These are phyloP conservation scores for Linum lewisii DNA, from an alignment of 345 rosid genomes.

Conservation along the genomic window DNA sequence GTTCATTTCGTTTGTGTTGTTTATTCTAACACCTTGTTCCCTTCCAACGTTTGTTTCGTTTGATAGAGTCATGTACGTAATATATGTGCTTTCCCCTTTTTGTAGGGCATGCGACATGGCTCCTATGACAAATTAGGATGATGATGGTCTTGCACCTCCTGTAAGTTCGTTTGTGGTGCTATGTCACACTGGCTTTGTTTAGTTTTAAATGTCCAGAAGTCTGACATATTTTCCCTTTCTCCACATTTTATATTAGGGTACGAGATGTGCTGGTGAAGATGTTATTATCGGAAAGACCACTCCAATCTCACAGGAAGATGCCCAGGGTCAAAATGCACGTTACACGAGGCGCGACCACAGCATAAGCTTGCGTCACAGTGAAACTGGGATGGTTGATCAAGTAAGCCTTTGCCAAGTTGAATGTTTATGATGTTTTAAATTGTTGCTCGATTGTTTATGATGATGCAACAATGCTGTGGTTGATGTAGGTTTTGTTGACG, in stretches of 20 bases:
- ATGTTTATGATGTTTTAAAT: neutral
- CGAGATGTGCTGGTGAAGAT: slow-evolving; percentile 95
- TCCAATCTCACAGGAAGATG: slow-evolving; percentile 80
- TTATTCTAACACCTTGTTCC: slow-evolving; percentile 1
- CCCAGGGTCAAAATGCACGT: slow-evolving; percentile 78
- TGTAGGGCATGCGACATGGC: slow-evolving; percentile 97
- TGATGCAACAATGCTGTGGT: too few species aligned
- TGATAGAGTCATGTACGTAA: neutral
- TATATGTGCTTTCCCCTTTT: neutral
- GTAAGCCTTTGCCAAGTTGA: slow-evolving; percentile 27
- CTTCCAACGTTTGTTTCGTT: slow-evolving; percentile 13
- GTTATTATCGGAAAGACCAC: slow-evolving; percentile 96
- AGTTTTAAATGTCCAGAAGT: neutral
- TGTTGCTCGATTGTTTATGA: too few species aligned
- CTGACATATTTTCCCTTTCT: slow-evolving; percentile 1
- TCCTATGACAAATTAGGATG: slow-evolving; percentile 95
- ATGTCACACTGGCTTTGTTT: neutral
- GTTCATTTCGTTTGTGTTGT: neutral
- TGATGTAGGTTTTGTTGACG: slow-evolving; percentile 82
- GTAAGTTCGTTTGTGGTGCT: slow-evolving; percentile 30
- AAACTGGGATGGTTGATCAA: slow-evolving; percentile 96
- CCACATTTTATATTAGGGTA: slow-evolving; percentile 40
- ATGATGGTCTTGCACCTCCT: slow-evolving; percentile 99
- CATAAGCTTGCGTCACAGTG: slow-evolving; percentile 93
- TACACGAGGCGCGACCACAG: slow-evolving; percentile 90